Evolutionary conservation across 2,329 filamentous ascomycete species (phyloP).

Genomic region (Penicillium aurantiogriseum): DNA sequence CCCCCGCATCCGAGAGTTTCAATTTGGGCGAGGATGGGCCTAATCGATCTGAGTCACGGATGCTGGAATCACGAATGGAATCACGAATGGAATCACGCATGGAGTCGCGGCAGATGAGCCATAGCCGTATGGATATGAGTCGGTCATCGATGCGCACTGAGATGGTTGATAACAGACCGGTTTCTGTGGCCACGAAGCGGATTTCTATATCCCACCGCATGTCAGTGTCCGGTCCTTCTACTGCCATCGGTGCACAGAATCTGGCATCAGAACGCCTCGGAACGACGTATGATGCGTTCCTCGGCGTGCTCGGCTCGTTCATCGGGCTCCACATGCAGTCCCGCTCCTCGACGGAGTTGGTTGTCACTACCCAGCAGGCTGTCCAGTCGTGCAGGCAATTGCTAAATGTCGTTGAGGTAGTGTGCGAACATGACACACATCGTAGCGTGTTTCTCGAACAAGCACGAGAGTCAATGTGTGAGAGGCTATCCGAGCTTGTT

Average conservation of each 20-base stretch:
- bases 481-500: slow-evolving; percentile 75
- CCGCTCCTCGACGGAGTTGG: slow-evolving; percentile 80
- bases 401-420: slow-evolving; percentile 74
- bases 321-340: slow-evolving; percentile 92
- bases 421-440: slow-evolving; percentile 73
- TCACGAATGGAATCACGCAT: slow-evolving; percentile 4
- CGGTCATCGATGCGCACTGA: slow-evolving; percentile 23
- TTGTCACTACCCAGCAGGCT: slow-evolving; percentile 77
- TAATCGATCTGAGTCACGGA: slow-evolving; percentile 33
- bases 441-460: slow-evolving; percentile 65
- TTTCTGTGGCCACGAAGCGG: slow-evolving; percentile 46
- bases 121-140: slow-evolving; percentile 29
- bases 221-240: slow-evolving; percentile 69
- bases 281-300: slow-evolving; percentile 78
- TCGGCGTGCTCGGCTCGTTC: slow-evolving; percentile 89
- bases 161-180: slow-evolving; percentile 29
- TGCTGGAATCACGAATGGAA: slow-evolving; percentile 10
- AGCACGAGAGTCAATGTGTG: slow-evolving; percentile 73
- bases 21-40: slow-evolving; percentile 25
- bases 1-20: slow-evolving; percentile 42
- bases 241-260: slow-evolving; percentile 63
- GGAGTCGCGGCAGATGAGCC: slow-evolving; percentile 25
- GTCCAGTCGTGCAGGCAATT: slow-evolving; percentile 78
- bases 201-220: slow-evolving; percentile 67
- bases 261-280: slow-evolving; percentile 81